Base-by-base conservation (phyloP, 164 flowering plant species). In the Platanus orientalis region DNA sequence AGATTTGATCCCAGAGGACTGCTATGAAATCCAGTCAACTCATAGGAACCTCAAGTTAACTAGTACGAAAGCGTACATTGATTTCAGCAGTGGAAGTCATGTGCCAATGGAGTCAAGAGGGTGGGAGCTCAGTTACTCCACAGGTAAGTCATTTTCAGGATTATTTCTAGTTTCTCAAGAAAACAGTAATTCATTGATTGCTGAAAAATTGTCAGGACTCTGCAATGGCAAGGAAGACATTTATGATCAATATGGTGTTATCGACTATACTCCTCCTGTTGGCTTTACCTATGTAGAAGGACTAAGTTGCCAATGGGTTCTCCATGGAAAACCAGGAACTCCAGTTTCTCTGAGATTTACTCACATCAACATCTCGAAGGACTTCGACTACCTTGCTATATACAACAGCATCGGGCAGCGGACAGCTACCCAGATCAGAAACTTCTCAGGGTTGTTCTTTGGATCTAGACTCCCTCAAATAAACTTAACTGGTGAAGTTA, bases 281-380 rank as follows among this genome's bases (percentile, higher is more conserved):
- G 68, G 68, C 1, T 44, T 56, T 65, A 30, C 67, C 36, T 55
- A 64, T 29, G 28, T 56, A 54, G 54, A 64, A 45, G 60, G 67
- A 20, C 27, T 64, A 20, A 55, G 44, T 17, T 64, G 67, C 54
- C 59, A 64, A 51, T 62, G 65, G 65, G 29, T 62, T 7, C 66
- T 63, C 57, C 66, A 63, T 63, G 66, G 66, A 39, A 63, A 65
- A 57, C 54, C 54, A 30, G 68, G 68, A 24, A 65, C 68, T 13
- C 54, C 20, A 0, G 68, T 65, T 45, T 56, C 61, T 47, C 32
- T 65, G 55, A 45, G 29, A 21, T 65, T 65, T 40, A 65, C 54
- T 14, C 54, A 32, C 54, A 44, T 65, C 61, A 65, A 65, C 55
- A 65, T 53, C 55, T 44, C 68, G 7, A 65, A 65, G 68, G 61